Conservation (phyloP, 2,329 filamentous ascomycete species). For the Curvularia eragrostidis region DNA sequence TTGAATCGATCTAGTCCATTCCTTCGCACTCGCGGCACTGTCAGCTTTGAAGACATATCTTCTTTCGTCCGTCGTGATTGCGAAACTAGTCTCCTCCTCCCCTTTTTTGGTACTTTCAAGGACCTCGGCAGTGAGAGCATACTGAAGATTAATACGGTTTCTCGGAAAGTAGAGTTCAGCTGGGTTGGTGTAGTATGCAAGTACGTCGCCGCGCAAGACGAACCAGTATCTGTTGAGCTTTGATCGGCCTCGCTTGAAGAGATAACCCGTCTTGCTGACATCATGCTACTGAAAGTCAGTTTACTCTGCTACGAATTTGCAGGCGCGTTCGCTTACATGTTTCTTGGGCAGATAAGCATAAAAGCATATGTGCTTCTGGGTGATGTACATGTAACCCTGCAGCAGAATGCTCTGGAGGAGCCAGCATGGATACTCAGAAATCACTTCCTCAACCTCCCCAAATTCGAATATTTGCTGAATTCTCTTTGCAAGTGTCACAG, state of each 20-base stretch:
- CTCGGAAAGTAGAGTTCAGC: constrained; percentile 89
- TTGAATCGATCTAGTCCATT: constrained; percentile 95
- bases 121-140: constrained; percentile 85
- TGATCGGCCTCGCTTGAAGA: constrained; percentile 85
- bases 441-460: constrained; percentile 79
- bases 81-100: constrained; percentile 78
- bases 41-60: constrained; percentile 90
- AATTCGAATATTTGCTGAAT: constrained; percentile 75
- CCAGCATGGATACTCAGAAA: constrained; percentile 94
- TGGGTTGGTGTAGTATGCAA: constrained; percentile 86
- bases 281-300: constrained; percentile 40
- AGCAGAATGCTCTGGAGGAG: constrained; percentile 88
- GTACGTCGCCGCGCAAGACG: constrained; percentile 84
- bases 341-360: constrained; percentile 97
- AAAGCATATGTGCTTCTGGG: constrained; percentile 90
- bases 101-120: constrained; percentile 70
- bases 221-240: constrained; percentile 97
- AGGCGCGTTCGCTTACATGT: constrained; percentile 63
- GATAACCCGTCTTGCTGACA: constrained; percentile 83
- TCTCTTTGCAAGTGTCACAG: constrained; percentile 70
- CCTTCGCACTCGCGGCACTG: constrained; percentile 83
- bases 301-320: background rate
- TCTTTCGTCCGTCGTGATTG: constrained; percentile 79
- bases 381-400: constrained; percentile 96
- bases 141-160: constrained; percentile 89